These are phyloP conservation scores for Carex pumila DNA, from an alignment of 176 grass and related monocot genomes.

Conservation along the genomic window DNA sequence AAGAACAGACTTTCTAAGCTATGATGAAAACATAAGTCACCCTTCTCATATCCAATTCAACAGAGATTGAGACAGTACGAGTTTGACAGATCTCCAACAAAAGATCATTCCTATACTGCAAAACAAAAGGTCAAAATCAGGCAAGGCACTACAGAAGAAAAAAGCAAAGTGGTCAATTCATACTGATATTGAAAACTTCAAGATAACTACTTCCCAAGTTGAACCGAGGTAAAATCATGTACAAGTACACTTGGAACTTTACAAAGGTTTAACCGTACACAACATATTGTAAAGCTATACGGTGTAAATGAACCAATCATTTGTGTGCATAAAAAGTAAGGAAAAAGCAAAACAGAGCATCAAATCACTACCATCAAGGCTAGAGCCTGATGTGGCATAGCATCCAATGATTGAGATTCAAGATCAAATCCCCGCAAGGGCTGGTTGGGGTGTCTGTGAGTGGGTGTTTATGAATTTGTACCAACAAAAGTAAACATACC, in stretches of 20 bases:
- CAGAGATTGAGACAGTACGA: not conserved
- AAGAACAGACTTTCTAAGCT: not conserved
- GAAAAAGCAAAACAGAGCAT: not conserved
- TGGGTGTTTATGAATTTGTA: not conserved
- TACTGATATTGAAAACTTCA: not conserved
- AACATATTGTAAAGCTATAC: not conserved
- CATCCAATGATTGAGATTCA: not conserved
- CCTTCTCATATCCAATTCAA: not conserved
- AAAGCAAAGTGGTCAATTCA: not conserved
- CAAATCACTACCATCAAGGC: not conserved
- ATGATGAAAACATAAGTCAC: not conserved
- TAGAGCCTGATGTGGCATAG: not conserved
- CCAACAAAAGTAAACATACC: conserved; percentile 31
- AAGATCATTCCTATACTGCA: conserved; percentile 7
- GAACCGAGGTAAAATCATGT: not conserved
- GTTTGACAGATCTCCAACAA: not conserved
- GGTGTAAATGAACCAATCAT: not conserved
- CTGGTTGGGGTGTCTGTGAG: not conserved
- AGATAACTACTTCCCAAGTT: not conserved
- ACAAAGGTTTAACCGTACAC: not conserved
- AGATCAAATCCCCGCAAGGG: not conserved
- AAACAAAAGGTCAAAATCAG: not conserved
- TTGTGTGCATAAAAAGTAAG: not conserved
- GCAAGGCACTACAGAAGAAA: not conserved
- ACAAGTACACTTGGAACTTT: not conserved